Base-by-base conservation (phyloP, 2,329 filamentous ascomycete species). In the Boeremia lycopersici region DNA sequence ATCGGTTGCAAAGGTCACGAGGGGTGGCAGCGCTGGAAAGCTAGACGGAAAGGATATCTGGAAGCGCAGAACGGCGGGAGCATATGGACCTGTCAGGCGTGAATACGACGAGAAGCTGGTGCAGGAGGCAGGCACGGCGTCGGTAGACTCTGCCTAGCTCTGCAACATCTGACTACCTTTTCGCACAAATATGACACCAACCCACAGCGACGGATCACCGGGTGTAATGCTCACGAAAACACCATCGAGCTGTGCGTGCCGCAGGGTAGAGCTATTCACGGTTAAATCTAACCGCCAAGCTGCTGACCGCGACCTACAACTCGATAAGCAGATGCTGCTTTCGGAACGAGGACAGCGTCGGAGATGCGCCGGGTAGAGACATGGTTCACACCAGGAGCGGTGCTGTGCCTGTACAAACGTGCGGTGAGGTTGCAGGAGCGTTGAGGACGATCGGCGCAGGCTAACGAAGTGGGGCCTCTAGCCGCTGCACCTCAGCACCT, bases 181-280 rank as follows among this genome's bases (percentile, higher is more conserved):
- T 52, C 91, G 89, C 59, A 96, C 86, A 72, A 98, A 98, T 26
- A 98, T 81, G 17, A 96, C 89, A n/a, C 91, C 93, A 29, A 88
- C 89, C 93, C 93, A 98, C 43, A 92, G 78, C 13, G 86, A 86
- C 15, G 90, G 86, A 70, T 96, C 89, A 23, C 89, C 89, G 0
- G 91, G 90, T 26, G 89, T 90, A 56, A 96, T 83, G 73, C 85
- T 90, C 75, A 97, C 85, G 76, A 95, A 97, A 58, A 97, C 83
- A 48, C 95, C 93, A 52, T 91, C 86, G 2, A 93, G 93, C 73
- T 89, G 92, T 55, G 88, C 87, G 77, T 90, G 85, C 74, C 89
- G 92, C 65, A 96, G 82, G 57, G 89, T 89, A 57, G 89, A 84
- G 76, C 91, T 96, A 75, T 58, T 51, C 55, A 57, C 36, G 39